Evolutionary conservation across 2,329 filamentous ascomycete species (phyloP), one percentile per base, ranked within the genome.

Genomic region (Thielaviopsis punctulata): DNA sequence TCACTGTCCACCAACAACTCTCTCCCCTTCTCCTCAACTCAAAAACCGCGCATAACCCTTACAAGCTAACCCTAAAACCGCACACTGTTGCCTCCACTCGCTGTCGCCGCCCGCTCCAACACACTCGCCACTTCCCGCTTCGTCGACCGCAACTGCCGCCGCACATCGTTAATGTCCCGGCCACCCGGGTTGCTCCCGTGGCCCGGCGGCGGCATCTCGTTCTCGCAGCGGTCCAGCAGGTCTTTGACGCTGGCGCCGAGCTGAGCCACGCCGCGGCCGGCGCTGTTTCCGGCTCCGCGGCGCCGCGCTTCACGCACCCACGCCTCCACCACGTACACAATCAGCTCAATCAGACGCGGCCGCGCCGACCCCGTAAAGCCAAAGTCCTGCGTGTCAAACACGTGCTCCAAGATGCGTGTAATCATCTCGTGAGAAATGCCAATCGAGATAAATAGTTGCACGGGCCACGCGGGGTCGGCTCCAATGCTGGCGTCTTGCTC

Each of bases 321-420:
- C 52, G 66, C 65, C 51, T 68, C 68, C 10, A 76, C 68, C 1
- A 68, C 69, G 49, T 67, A 69, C 36, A 68, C 64, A 57, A 79
- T 74, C 63, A 76, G 73, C 61, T 77, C 73, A 41, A 77, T 70
- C 21, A 80, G 67, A 19, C 70, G 65, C 53, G 67, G 70, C 49
- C 75, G 68, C 30, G 63, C 62, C 24, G 68, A 65, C 39, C 73
- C 74, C 24, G 71, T 75, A 62, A 79, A 79, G 0, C 76, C 76
- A 44, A 75, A 69, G 59, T 78, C 75, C 57, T 79, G 75, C 2
- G 73, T 71, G 58, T 79, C 75, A 22, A 79, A 73, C 50, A 78
- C 69, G 44, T 66, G 67, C 63, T 79, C 76, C 5, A 80, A 66
- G 8, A 77, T 70, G 15, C 74, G 70, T 15, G 72, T 67, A 47